phyloP scores from a whole-genome alignment of 2,329 filamentous ascomycete genomes.

The Hymenoscyphus fraxineus region DNA sequence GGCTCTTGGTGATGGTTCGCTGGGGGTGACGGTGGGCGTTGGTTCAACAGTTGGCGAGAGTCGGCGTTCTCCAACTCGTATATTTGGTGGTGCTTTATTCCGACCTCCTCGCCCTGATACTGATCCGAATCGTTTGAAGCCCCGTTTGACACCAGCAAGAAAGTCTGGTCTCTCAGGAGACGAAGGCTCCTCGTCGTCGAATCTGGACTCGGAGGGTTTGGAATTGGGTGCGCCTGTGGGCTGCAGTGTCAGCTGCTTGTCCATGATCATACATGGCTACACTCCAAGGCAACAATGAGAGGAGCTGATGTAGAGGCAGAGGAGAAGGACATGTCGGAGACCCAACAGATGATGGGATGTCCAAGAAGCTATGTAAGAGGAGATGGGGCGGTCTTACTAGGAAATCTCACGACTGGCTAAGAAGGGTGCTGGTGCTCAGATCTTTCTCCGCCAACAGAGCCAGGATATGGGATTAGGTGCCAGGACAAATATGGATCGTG shows the following conservation, averaged over 20 bases:
- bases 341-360: not conserved
- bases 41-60: slow-evolving; percentile 15
- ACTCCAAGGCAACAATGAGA: not conserved
- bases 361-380: not conserved
- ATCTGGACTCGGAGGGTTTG: slow-evolving; percentile 26
- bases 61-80: slow-evolving; percentile 21
- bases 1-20: slow-evolving; percentile 14
- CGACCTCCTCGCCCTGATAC: slow-evolving; percentile 25
- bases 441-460: not conserved
- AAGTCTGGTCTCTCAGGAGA: slow-evolving; percentile 26
- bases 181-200: slow-evolving; percentile 22
- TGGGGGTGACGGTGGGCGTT: slow-evolving; percentile 15
- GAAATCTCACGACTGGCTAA: not conserved
- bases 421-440: not conserved
- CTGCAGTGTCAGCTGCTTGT: slow-evolving; percentile 32
- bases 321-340: not conserved
- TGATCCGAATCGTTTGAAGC: slow-evolving; percentile 33
- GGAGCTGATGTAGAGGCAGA: not conserved
- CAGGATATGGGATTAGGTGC: not conserved
- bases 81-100: slow-evolving; percentile 22
- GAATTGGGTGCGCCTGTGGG: slow-evolving; percentile 31
- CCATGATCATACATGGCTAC: slow-evolving; percentile 30
- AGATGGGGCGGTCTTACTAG: slow-evolving; percentile 3
- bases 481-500: not conserved
- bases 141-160: slow-evolving; percentile 31